Evolutionary conservation across 192 early-diverging fungal species (phyloP), one percentile per base, ranked within the genome.

Genomic region (Dimargaris verticillata): DNA sequence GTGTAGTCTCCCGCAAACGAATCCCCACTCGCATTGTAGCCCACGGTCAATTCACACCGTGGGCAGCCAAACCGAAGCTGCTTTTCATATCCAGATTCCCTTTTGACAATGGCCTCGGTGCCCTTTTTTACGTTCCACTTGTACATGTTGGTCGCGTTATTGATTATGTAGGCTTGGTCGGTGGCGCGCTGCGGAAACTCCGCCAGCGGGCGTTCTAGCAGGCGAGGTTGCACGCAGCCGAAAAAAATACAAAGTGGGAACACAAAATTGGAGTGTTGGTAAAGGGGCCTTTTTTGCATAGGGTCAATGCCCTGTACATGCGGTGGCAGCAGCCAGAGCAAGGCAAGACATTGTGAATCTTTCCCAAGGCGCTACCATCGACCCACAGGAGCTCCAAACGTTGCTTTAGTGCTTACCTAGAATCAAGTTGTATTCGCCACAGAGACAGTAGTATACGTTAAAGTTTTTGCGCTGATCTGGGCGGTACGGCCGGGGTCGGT

Each of bases 1-100:
- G 52, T 53, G 52, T 53, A 53, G 20, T 53, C 52, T 14, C 52
- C 52, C 52, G 25, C 52, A 3, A 24, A 26, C n/a, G 52, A 53
- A 6, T 53, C 52, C 2, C 28, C 52, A 17, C 14, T 13, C 15
- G 52, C 52, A 14, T 53, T 53, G 10, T 53, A 53, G 3, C 52
- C 52, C 3, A 53, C 28, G 14, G n/a, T 24, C 3, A 53, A 10
- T 13, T 53, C 52, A 10, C 52, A 53, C 14, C 52, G 52, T 3
- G 52, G 52, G 26, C 52, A 53, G 52, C 20, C 13, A 26, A 24
- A 53, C 18, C 52, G 52, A 14, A 25, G 5, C 28, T 53, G 52
- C 14, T 26, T 0, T 25, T 53, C 52, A 10, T 25, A 26, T 13
- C 52, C 52, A 26, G 14, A 25, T 53, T 53, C 18, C 52, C 52